Evolutionary conservation across 192 early-diverging fungal genomes (phyloP), one percentile per base, ranked within the genome.

Genomic region (Gigaspora rosea): DNA sequence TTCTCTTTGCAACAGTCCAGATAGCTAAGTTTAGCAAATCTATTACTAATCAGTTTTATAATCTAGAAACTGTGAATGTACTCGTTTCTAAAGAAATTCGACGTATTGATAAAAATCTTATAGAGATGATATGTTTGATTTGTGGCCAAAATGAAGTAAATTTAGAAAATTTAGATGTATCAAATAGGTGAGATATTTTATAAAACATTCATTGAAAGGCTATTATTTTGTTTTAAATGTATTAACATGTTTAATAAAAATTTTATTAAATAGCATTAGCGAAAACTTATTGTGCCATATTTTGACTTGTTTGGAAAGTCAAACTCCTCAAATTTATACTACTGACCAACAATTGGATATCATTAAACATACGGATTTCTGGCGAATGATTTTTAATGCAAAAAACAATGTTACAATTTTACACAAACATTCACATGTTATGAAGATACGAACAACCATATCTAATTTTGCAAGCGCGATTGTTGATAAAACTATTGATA

Each of bases 401-500:
- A n/a, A 15, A 56, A 11, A 15, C 52, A 10, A 18, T 15, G 12
- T 56, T n/a, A n/a, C 2, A 56, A 56, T 5, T 56, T 56, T 56
- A 56, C 52, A 56, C 12, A 56, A 56, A 56, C 52, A 56, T 56
- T n/a, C 52, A 0, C 13, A 56, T 56, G 15, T 56, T 15, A 13
- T 5, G 12, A 13, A 56, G 12, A 56, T 56, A 56, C 52, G 52
- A 4, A n/a, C 12, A 18, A 15, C 12, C 52, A 11, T 56, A 18
- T 18, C 12, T 56, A 13, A 56, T 13, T n/a, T 56, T 4, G 52
- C 52, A 56, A 2, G 8, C 13, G 8, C 18, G 18, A 56, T 56
- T 56, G 52, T n/a, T 56, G 52, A 56, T 13, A 56, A 56, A 56
- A 56, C 52, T 56, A 56, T 56, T 15, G 52, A 56, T 56, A 56